Evolutionary conservation across 129 eudicot species (phyloP).

Genomic region (Kitagawia praeruptora): DNA sequence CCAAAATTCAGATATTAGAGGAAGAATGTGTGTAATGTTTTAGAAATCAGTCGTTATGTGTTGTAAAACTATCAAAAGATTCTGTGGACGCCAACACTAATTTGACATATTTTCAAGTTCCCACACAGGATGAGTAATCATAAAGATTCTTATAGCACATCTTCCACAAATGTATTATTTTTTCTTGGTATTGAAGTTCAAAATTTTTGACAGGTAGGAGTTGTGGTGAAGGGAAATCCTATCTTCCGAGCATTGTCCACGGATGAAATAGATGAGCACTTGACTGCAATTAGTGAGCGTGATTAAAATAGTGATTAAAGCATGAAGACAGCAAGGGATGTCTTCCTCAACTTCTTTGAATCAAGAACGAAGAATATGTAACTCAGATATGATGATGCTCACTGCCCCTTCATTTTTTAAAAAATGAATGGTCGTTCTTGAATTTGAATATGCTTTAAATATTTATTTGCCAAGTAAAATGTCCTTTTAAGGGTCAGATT

Average conservation of each 20-base stretch:
- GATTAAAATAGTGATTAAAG: constrained; percentile 25
- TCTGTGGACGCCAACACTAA: not conserved
- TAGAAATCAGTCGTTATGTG: not conserved
- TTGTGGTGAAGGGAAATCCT: constrained; percentile 70
- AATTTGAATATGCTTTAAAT: not conserved
- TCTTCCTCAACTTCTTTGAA: not conserved
- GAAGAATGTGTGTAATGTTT: not conserved
- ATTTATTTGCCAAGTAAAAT: not conserved
- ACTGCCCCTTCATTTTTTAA: not conserved
- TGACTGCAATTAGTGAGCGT: constrained; percentile 95
- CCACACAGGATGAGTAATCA: not conserved
- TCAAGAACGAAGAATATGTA: not conserved
- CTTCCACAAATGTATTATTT: not conserved
- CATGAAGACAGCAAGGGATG: not conserved
- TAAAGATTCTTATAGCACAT: not conserved
- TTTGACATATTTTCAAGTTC: not conserved
- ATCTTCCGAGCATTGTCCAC: constrained; percentile 70
- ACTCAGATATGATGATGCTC: not conserved
- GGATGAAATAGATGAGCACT: constrained; percentile 92
- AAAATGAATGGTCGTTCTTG: not conserved
- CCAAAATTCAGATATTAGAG: not conserved
- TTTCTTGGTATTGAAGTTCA: not conserved
- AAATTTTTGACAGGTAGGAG: constrained; percentile 66
- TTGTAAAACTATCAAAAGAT: not conserved
- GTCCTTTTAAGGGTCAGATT: not conserved